A percentile compares a stretch with the other conserved stretches of the same genome.
Evolutionary conservation across 2,329 filamentous ascomycete species (phyloP).

Genomic region (Curvularia lunata): DNA sequence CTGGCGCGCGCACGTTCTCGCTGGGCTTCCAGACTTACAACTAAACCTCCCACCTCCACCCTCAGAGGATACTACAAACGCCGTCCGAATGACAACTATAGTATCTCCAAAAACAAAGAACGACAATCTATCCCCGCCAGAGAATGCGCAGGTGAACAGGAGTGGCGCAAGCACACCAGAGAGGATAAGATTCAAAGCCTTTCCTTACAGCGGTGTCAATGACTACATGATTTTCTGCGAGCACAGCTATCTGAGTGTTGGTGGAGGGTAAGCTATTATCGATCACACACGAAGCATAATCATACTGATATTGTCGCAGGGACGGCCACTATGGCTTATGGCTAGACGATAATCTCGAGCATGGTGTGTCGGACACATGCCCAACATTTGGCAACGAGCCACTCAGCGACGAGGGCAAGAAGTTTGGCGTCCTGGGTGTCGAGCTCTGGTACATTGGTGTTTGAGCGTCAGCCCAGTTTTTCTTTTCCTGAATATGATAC

Average conservation of each 20-base stretch:
- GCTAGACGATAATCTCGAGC: slow-evolving; percentile 84
- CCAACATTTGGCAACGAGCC: slow-evolving; percentile 95
- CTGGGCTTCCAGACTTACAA: slow-evolving; percentile 56
- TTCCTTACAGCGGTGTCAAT: slow-evolving; percentile 93
- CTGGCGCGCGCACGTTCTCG: slow-evolving; percentile 75
- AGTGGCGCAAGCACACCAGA: slow-evolving; percentile 67
- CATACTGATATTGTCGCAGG: slow-evolving; percentile 31
- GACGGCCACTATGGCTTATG: slow-evolving; percentile 93
- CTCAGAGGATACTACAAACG: slow-evolving; percentile 67
- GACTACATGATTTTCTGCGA: slow-evolving; percentile 98
- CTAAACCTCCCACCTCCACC: slow-evolving; percentile 72
- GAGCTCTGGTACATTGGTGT: slow-evolving; percentile 90
- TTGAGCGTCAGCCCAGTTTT: slow-evolving; percentile 15
- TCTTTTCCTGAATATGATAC: too few relatives aligned
- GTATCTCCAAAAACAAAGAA: slow-evolving; percentile 28
- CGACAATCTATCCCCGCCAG: slow-evolving; percentile 38
- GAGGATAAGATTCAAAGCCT: slow-evolving; percentile 92
- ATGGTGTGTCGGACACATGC: slow-evolving; percentile 81
- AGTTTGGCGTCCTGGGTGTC: slow-evolving; percentile 88
- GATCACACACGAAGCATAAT: not conserved
- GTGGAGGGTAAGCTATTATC: slow-evolving; percentile 66
- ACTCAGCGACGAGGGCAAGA: slow-evolving; percentile 88
- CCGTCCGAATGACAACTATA: slow-evolving; percentile 67
- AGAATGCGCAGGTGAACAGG: slow-evolving; percentile 20
- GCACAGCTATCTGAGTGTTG: slow-evolving; percentile 80